phyloP scores from a whole-genome alignment of 202 grass and related monocot genomes.

The Brachypodium distachyon region DNA sequence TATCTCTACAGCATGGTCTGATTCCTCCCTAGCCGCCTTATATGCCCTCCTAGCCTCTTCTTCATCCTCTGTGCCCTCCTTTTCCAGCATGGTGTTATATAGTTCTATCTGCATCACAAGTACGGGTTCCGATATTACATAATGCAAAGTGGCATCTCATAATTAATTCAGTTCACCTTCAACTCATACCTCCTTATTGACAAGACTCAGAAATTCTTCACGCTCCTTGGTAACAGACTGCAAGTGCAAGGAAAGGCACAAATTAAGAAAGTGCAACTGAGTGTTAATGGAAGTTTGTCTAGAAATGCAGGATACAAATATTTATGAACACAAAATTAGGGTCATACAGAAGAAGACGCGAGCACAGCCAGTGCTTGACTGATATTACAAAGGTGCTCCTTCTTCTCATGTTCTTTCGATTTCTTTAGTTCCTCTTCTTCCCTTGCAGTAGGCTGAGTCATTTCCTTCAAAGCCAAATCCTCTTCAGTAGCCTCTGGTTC shows the following conservation, averaged over 20 bases:
- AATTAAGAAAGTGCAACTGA: not conserved
- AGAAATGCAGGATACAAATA: not conserved
- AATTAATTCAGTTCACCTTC: not conserved
- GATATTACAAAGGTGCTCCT: slow-evolving; percentile 70
- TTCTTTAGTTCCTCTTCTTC: slow-evolving; percentile 65
- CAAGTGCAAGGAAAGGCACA: slow-evolving; percentile 39
- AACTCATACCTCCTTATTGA: slow-evolving; percentile 83
- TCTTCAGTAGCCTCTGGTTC: slow-evolving; percentile 28
- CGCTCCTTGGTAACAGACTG: slow-evolving; percentile 88
- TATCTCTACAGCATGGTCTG: slow-evolving; percentile 57
- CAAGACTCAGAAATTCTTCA: slow-evolving; percentile 85
- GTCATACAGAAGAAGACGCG: slow-evolving; percentile 86
- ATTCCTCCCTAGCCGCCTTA: slow-evolving; percentile 70
- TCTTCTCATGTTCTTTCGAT: slow-evolving; percentile 57
- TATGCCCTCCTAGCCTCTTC: slow-evolving; percentile 89
- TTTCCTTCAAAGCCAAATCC: slow-evolving; percentile 85
- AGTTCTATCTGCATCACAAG: slow-evolving; percentile 70
- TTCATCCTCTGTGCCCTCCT: slow-evolving; percentile 87
- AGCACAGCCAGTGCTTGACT: slow-evolving; percentile 81
- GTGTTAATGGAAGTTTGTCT: slow-evolving; percentile 6
- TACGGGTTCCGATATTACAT: slow-evolving; percentile 1
- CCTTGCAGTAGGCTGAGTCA: slow-evolving; percentile 58
- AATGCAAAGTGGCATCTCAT: not conserved
- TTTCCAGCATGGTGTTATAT: slow-evolving; percentile 80
- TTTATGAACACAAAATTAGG: slow-evolving; percentile 3